Base-by-base conservation (phyloP, 75 land plant genomes). In the Picea glauca region DNA sequence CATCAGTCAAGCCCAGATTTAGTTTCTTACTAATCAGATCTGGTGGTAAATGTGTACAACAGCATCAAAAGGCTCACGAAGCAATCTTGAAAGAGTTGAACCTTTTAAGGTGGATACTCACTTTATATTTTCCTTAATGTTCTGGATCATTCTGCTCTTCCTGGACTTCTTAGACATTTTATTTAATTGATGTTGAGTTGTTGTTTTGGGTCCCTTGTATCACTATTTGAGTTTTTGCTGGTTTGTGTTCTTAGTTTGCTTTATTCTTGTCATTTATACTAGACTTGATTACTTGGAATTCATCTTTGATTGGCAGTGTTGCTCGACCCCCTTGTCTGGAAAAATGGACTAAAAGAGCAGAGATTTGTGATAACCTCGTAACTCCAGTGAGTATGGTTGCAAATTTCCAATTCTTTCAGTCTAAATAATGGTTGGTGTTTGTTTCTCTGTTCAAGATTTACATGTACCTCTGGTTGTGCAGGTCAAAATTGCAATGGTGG, bases 401-500 rank as follows among this genome's bases (percentile, higher is more conserved):
- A 62, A 35, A 18, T 13, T 70, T 31, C 4, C n/a, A 57, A 26
- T 43, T 58, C 60, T 23, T 70, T 18, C 15, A 2, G 58, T 40
- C 30, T 26, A 43, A 60, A 38, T 13, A 76, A 31, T 14, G 64
- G 58, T 68, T 50, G 15, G 26, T 38, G 32, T 57, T 76, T 35
- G 21, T 50, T 58, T 46, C 26, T 56, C 15, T 78, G 3, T 74
- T 58, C 33, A n/a, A 60, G 54, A 54, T 63, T 43, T 18, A 46
- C 11, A 58, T n/a, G 0, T 65, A 50, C 56, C 54, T 35, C 43
- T 46, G n/a, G 43, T 21, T 38, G 61, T 77, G 78, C 82, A 93
- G 98, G 96, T 96, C 38, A 92, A 86, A 72, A 91, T 96, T 83
- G 98, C 94, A 58, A 91, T 96, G 96, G 98, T 93, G 83, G 98